Evolutionary conservation across 306 rosid species (phyloP), one percentile per base, ranked within the genome.

Genomic region (Hippophae tibetana): DNA sequence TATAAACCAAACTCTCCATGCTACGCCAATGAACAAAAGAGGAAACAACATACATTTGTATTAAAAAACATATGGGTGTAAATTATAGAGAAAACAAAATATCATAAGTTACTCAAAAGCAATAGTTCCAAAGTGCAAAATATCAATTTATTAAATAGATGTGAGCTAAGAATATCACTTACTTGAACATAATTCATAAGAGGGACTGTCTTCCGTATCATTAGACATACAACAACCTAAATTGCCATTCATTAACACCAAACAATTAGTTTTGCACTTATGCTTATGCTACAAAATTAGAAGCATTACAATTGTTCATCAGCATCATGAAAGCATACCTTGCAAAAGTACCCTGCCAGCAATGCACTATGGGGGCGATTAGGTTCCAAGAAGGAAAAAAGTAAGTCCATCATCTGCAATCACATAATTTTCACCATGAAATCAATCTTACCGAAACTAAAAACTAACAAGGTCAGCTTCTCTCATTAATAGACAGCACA

Each of bases 151-250:
- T 31, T 31, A 31, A 31, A 51, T 8, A 64, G 23, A 47, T 26
- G 38, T 56, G 26, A 56, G 26, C 49, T 13, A 43, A 61, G 41
- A 52, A 41, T 56, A 52, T 51, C 52, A 62, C 95, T 80, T 77
- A 82, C 97, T 82, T 84, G 94, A 63, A 93, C 99, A 77, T 93
- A 93, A 81, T 84, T 84, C 99, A 93, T 93, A 58, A 93, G 97
- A 6, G 86, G 78, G 64, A 84, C 84, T 2, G 99, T 93, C 76
- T 93, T 93, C 69, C 99, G 82, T 45, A 93, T 77, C 99, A 93
- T 88, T 13, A 89, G 85, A 78, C 97, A 86, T 64, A 93, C 84
- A 79, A 89, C 94, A 43, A 93, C 95, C 99, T 93, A 74, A 43
- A 58, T 54, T 61, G 58, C 57, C 52, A 53, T 42, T 18, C 23